Evolutionary conservation across 495 filamentous ascomycete genomes (phyloP), one percentile per base, ranked within the genome.

Genomic region (Alectoria sarmentosa): DNA sequence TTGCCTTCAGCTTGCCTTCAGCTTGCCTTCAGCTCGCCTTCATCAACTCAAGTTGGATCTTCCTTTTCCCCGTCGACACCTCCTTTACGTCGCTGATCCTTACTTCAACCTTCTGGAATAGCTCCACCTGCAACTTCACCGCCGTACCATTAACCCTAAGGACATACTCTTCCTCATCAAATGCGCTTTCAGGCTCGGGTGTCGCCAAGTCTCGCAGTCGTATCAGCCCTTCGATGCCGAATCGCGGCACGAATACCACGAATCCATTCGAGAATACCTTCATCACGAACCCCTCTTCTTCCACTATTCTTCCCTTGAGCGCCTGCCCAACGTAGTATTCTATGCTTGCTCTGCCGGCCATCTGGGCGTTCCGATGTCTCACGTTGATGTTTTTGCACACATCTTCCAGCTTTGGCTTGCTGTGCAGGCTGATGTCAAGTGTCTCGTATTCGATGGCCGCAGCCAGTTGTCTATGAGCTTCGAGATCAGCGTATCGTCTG

Each of bases 381-480:
- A 92, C 86, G 74, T 98, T 98, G 83, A 98, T 95, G 78, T 98
- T 98, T 74, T 90, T 91, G 84, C 94, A 97, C 15, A 98, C 89
- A 46, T 84, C 89, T 73, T 97, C 94, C 38, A 98, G 87, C 64
- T 90, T 90, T 26, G 77, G 73, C 42, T 89, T 88, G 73, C 84
- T 88, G 66, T 86, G 85, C 62, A 92, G 80, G 56, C 84, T 83
- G n/a, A 89, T 80, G 71, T 93, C 84, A 23, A 93, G 80, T 42
- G 84, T 80, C 76, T 96, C 92, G 78, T 96, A 96, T 42, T 86
- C 89, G 72, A 98, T 97, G 13, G 95, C 93, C 4, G 92, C 91
- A 6, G 94, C 92, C 56, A 98, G 87, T 76, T 98, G 94, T 28
- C 94, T 85, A 73, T 98, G 94, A 4, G 90, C 94, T 42, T 94